phyloP scores from a whole-genome alignment of 208 protist genomes.

The Trypanosoma scelopori region DNA sequence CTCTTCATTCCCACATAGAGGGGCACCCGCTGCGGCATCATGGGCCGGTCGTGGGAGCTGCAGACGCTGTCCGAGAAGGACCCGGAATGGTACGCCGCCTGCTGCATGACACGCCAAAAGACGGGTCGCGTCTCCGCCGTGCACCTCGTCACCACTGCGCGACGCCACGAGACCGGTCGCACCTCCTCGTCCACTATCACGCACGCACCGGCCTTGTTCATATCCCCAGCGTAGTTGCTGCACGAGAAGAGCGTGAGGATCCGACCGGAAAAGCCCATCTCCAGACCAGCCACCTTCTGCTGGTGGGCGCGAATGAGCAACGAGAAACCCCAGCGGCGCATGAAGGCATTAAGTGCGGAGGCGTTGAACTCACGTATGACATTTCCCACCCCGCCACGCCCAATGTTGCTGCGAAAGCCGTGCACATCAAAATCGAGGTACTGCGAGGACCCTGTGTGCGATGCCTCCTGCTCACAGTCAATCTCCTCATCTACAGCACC shows the following conservation, averaged over 20 bases:
- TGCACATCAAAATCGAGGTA: conserved; percentile 18
- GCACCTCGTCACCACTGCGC: background rate
- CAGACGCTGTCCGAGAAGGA: conserved; percentile 4
- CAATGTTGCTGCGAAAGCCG: conserved; percentile 46
- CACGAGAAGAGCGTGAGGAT: conserved; percentile 50
- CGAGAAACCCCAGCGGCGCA: conserved; percentile 52
- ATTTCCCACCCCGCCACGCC: conserved; percentile 23
- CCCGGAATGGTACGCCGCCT: background rate
- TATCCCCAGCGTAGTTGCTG: conserved; percentile 30
- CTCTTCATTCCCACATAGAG: conserved; percentile 3
- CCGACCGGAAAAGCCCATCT: conserved; percentile 24
- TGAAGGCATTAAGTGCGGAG: conserved; percentile 47
- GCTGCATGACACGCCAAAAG: background rate
- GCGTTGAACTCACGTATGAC: conserved; percentile 55
- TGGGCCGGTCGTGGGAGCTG: conserved; percentile 1
- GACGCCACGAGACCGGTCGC: conserved; percentile 41
- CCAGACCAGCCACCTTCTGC: conserved; percentile 30
- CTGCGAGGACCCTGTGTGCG: background rate
- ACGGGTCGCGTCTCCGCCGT: background rate
- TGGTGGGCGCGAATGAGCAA: conserved; percentile 57
- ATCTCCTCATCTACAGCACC: background rate
- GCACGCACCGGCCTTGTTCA: conserved; percentile 42
- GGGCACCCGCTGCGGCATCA: background rate
- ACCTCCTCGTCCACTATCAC: conserved; percentile 28
- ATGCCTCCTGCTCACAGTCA: background rate